These are phyloP conservation scores for Nepenthes alata DNA, from an alignment of 179 eudicot genomes.

Conservation along the genomic window DNA sequence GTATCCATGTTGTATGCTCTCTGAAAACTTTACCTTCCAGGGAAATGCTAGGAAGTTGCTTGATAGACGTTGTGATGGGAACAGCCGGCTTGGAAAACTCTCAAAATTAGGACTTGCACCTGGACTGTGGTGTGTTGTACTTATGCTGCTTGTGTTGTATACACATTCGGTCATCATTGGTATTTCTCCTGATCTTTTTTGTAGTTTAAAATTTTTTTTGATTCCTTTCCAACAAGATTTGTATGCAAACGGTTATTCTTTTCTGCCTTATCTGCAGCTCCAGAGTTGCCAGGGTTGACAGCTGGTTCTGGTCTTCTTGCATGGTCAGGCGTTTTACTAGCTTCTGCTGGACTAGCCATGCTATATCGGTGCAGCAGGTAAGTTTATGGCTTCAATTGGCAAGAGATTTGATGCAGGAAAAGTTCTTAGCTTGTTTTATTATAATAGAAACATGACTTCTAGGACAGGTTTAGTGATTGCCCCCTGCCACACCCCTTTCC, in stretches of 20 bases:
- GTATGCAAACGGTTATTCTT: not conserved
- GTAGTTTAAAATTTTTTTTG: conserved; percentile 1
- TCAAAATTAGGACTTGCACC: conserved; percentile 93
- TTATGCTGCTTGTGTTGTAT: conserved; percentile 59
- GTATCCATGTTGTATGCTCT: not conserved
- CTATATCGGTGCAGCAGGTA: conserved; percentile 95
- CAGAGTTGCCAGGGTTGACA: conserved; percentile 58
- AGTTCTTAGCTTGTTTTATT: not conserved
- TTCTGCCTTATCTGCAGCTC: conserved; percentile 28
- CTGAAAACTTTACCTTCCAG: conserved; percentile 25
- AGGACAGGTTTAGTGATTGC: not conserved
- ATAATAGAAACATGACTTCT: not conserved
- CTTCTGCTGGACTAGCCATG: conserved; percentile 58
- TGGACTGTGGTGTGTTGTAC: conserved; percentile 55
- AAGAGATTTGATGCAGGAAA: conserved; percentile 3
- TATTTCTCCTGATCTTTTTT: conserved; percentile 22
- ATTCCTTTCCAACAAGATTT: not conserved
- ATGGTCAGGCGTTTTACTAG: conserved; percentile 78
- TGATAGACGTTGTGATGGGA: conserved; percentile 75
- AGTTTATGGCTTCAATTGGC: conserved; percentile 2
- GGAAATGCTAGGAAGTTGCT: conserved; percentile 89
- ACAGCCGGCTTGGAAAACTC: conserved; percentile 57
- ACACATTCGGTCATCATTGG: conserved; percentile 73
- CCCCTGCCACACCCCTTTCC: too few relatives aligned
- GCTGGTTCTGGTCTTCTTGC: conserved; percentile 76